These are phyloP conservation scores for Paraglomus occultum DNA, from an alignment of 192 early-diverging fungal genomes.

Conservation along the genomic window DNA sequence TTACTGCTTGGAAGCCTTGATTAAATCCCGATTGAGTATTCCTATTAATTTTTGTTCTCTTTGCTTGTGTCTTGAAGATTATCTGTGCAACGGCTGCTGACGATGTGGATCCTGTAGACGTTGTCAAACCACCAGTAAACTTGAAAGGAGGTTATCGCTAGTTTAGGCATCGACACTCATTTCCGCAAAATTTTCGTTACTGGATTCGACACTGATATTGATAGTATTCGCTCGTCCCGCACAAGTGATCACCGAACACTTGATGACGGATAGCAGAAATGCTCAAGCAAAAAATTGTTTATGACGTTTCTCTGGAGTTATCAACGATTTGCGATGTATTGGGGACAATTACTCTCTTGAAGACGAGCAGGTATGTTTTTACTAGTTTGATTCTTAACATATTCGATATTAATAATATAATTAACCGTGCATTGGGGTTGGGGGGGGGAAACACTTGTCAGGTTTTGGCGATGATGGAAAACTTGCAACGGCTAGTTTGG, in stretches of 20 bases:
- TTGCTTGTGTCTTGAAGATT: conserved; percentile 1
- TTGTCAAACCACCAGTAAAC: neutral
- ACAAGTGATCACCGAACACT: conserved; percentile 19
- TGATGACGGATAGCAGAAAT: conserved; percentile 5
- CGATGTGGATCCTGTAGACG: neutral
- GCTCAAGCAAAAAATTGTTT: conserved; percentile 23
- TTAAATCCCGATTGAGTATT: too few species aligned
- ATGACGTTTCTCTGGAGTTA: conserved; percentile 24
- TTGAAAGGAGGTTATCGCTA: conserved; percentile 22
- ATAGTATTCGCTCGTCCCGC: neutral
- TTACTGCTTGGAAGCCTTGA: too few species aligned
- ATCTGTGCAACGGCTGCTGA: conserved; percentile 1
- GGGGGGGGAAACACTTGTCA: too few species aligned
- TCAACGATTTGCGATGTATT: conserved; percentile 27
- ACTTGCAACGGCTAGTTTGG: conserved; percentile 14
- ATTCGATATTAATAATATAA: too few species aligned
- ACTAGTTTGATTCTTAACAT: too few species aligned
- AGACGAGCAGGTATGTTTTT: conserved; percentile 17
- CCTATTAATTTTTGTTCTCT: too few species aligned
- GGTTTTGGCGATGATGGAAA: conserved; percentile 22
- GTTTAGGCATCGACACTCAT: conserved; percentile 22
- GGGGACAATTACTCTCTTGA: conserved; percentile 17
- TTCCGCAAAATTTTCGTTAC: conserved; percentile 21
- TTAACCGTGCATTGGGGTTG: too few species aligned
- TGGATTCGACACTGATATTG: conserved; percentile 5